Conservation (phyloP, 306 rosid species). For the Vigna hirtella region DNA sequence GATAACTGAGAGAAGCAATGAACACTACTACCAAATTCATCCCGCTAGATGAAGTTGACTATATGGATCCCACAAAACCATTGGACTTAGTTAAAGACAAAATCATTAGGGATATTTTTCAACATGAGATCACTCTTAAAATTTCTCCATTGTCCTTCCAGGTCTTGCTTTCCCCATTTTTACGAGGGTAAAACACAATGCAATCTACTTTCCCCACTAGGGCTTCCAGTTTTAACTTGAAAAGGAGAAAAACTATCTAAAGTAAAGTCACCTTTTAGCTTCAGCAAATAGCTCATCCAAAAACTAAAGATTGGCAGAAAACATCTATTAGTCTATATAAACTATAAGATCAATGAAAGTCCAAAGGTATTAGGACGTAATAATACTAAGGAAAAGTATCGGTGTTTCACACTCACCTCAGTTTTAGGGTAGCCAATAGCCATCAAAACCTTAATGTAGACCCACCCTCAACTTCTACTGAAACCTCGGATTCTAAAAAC, state of each 20-base stretch:
- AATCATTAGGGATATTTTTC: neutral
- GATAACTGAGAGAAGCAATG: constrained; percentile 28
- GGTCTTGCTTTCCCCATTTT: neutral
- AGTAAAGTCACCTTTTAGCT: neutral
- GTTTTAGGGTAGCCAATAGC: constrained; percentile 1
- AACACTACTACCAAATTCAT: neutral
- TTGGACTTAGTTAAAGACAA: neutral
- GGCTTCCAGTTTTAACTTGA: neutral
- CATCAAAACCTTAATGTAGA: neutral
- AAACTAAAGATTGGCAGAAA: neutral
- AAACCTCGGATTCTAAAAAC: neutral
- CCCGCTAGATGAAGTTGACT: neutral
- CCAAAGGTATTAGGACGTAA: too few relatives aligned
- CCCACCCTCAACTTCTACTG: neutral
- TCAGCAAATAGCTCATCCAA: neutral
- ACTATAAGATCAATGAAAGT: too few relatives aligned
- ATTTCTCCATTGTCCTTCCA: neutral
- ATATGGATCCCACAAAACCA: neutral
- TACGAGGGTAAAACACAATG: neutral
- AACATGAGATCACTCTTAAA: neutral
- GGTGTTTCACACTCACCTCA: neutral
- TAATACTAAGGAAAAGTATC: neutral
- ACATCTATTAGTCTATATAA: neutral
- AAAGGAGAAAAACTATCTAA: neutral
- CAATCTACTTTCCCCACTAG: neutral